Conservation (phyloP, 768 basidiomycete genomes). For the Tulasnella sp. region DNA sequence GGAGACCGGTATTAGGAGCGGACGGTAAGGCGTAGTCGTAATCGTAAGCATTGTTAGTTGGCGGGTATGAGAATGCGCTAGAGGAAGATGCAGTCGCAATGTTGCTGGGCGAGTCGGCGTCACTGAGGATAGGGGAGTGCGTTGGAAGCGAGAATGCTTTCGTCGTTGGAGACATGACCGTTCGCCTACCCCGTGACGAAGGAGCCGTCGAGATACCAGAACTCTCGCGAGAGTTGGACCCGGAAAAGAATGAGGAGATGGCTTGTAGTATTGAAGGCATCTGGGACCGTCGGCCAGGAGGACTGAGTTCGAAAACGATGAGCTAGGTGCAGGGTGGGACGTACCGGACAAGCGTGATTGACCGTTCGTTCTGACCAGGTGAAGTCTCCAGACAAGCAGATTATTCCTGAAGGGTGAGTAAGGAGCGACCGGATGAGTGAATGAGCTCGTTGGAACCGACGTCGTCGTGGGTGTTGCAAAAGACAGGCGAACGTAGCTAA, state of each 20-base stretch:
- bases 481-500: neutral
- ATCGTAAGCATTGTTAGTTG: slow-evolving; percentile 47
- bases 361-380: neutral
- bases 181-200: slow-evolving; percentile 28
- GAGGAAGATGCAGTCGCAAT: slow-evolving; percentile 39
- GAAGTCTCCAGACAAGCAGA: too few species aligned
- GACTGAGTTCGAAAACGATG: neutral
- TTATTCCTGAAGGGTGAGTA: too few species aligned
- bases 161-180: slow-evolving; percentile 64
- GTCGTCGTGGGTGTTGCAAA: neutral
- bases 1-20: too few species aligned
- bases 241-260: slow-evolving; percentile 16
- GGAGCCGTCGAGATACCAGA: slow-evolving; percentile 6
- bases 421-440: neutral
- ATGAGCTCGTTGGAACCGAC: neutral
- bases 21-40: too few species aligned
- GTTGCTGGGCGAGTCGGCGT: slow-evolving; percentile 13
- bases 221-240: slow-evolving; percentile 12
- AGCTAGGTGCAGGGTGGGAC: neutral
- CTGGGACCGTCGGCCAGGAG: neutral
- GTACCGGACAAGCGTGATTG: neutral
- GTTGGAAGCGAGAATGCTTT: slow-evolving; percentile 82
- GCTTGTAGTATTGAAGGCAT: slow-evolving; percentile 17
- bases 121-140: slow-evolving; percentile 39
- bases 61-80: slow-evolving; percentile 55